Evolutionary conservation across 805 yeast species (phyloP).

Genomic region (Komagataella pastoris): DNA sequence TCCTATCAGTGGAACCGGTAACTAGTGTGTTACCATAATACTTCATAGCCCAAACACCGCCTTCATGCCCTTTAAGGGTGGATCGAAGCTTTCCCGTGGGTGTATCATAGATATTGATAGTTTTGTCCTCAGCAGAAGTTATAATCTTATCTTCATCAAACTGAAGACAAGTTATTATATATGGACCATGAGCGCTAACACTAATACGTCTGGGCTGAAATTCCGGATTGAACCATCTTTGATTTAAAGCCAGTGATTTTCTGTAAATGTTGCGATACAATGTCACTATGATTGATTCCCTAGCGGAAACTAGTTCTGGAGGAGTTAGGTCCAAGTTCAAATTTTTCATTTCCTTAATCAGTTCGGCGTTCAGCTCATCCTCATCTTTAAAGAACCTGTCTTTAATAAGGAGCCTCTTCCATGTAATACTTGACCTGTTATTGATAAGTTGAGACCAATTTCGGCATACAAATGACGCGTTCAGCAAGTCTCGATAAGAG

Average conservation of each 20-base stretch:
- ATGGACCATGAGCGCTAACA: slow-evolving; percentile 54
- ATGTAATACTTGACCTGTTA: slow-evolving; percentile 43
- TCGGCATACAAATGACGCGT: slow-evolving; percentile 49
- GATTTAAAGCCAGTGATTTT: slow-evolving; percentile 39
- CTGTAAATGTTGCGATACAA: slow-evolving; percentile 44
- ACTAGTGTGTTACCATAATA: slow-evolving; percentile 74
- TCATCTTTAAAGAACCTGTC: slow-evolving; percentile 45
- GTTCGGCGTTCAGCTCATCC: slow-evolving; percentile 29
- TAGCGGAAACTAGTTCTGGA: slow-evolving; percentile 5
- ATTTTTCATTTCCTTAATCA: slow-evolving; percentile 3
- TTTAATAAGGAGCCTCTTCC: slow-evolving; percentile 51
- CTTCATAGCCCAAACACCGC: slow-evolving; percentile 98
- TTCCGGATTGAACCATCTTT: slow-evolving; percentile 71
- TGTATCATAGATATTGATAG: slow-evolving; percentile 72
- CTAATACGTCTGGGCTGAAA: slow-evolving; percentile 57
- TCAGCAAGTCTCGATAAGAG: slow-evolving; percentile 48
- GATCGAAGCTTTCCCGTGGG: slow-evolving; percentile 50
- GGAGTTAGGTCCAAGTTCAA: not conserved
- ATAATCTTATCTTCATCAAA: slow-evolving; percentile 84
- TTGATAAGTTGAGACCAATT: slow-evolving; percentile 54
- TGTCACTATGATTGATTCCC: not conserved
- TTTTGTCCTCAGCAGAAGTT: slow-evolving; percentile 83
- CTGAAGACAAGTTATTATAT: slow-evolving; percentile 90
- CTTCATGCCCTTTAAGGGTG: slow-evolving; percentile 77
- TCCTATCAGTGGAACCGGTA: slow-evolving; percentile 89